Conservation (phyloP, 805 yeast genomes). For the Sugiyamaella mastotermitis region DNA sequence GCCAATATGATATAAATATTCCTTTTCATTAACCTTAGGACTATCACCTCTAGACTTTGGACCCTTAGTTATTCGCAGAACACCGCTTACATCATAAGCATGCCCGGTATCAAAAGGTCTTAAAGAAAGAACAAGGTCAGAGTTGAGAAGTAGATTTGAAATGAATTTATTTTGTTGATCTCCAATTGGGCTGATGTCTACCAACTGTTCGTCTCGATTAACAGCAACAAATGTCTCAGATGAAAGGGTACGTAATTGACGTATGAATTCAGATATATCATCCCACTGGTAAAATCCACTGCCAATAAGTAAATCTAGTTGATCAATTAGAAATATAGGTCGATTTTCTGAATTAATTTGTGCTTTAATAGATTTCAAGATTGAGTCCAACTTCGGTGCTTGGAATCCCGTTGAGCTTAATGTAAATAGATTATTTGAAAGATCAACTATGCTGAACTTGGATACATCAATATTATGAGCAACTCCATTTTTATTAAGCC, state of each 20-base stretch:
- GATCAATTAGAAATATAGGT: conserved; percentile 38
- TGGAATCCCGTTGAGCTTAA: conserved; percentile 5
- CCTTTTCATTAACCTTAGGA: conserved; percentile 46
- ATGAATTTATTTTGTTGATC: conserved; percentile 40
- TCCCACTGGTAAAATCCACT: conserved; percentile 36
- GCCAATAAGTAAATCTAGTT: conserved; percentile 41
- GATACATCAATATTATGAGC: not conserved
- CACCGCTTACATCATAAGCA: conserved; percentile 78
- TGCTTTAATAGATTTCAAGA: conserved; percentile 1
- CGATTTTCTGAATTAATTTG: not conserved
- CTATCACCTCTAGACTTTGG: conserved; percentile 29
- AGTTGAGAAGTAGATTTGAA: conserved; percentile 42
- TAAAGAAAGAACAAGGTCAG: conserved; percentile 48
- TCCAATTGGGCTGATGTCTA: conserved; percentile 35
- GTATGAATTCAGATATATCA: conserved; percentile 32
- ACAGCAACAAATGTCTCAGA: conserved; percentile 33
- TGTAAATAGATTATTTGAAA: conserved; percentile 13
- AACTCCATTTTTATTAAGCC: not conserved
- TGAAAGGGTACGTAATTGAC: conserved; percentile 28
- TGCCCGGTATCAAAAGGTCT: conserved; percentile 73
- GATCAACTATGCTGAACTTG: conserved; percentile 12
- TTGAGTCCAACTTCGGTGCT: conserved; percentile 6
- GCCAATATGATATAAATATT: conserved; percentile 53
- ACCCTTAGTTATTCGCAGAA: conserved; percentile 56
- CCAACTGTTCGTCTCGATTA: conserved; percentile 36